Percentiles rank a stretch among this genome's conserved stretches.
phyloP scores from a whole-genome alignment of 768 basidiomycete genomes.

The Clathrus columnatus region DNA sequence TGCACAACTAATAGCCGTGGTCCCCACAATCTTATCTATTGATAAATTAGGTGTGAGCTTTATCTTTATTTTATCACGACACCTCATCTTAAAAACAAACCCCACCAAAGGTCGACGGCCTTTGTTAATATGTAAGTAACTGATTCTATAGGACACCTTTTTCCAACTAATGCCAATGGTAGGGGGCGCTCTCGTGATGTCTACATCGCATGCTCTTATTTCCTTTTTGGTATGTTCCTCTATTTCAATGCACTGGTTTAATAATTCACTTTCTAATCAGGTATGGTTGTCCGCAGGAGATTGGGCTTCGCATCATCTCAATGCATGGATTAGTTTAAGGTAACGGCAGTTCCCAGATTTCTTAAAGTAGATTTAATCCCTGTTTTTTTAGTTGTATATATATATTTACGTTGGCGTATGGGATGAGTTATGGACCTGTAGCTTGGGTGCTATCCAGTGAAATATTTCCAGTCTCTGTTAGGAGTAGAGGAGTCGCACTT shows the following conservation, averaged over 20 bases:
- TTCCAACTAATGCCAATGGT: neutral
- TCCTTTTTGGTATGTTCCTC: conserved; percentile 44
- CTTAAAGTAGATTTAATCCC: neutral
- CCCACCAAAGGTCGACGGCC: conserved; percentile 47
- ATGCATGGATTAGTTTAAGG: conserved; percentile 65
- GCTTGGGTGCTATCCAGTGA: conserved; percentile 82
- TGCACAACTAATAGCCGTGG: conserved; percentile 65
- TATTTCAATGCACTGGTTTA: neutral
- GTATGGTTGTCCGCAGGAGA: conserved; percentile 25
- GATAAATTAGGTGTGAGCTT: conserved; percentile 47
- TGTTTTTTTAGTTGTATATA: conserved; percentile 46
- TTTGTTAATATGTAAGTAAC: conserved; percentile 40
- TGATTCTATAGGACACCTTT: neutral
- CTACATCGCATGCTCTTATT: conserved; percentile 53
- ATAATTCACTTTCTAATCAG: conserved; percentile 1
- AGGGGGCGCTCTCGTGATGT: conserved; percentile 55
- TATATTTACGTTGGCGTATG: conserved; percentile 68
- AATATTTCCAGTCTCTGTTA: conserved; percentile 69
- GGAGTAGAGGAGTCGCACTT: conserved; percentile 75
- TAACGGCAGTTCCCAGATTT: conserved; percentile 25
- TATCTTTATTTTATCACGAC: neutral
- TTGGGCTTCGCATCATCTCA: conserved; percentile 49
- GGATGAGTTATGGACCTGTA: conserved; percentile 69
- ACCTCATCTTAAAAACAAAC: neutral
- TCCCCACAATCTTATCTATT: conserved; percentile 65